These are phyloP conservation scores for Wallacemonas sp. DNA, from an alignment of 208 protist species.

Conservation along the genomic window DNA sequence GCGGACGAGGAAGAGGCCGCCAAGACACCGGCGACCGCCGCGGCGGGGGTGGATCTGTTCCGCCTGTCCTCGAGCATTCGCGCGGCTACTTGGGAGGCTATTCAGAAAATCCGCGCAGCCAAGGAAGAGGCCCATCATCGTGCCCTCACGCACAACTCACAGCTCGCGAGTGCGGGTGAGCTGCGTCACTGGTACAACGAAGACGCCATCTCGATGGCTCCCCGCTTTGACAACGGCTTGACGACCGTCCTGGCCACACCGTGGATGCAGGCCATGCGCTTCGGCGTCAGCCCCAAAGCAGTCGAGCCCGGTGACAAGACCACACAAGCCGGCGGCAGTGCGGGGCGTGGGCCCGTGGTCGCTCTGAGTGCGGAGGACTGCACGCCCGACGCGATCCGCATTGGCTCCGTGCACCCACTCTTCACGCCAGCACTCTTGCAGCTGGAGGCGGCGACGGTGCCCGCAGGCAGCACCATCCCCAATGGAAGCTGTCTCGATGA, in stretches of 20 bases:
- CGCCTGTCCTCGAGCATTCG: constrained; percentile 65
- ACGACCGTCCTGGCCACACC: constrained; percentile 56
- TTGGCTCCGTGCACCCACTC: constrained; percentile 69
- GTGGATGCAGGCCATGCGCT: constrained; percentile 81
- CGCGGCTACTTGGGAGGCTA: constrained; percentile 68
- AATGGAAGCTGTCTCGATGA: constrained; percentile 34
- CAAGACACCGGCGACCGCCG: not conserved
- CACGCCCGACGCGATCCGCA: constrained; percentile 49
- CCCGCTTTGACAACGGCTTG: constrained; percentile 51
- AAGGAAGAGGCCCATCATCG: constrained; percentile 72
- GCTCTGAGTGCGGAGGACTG: constrained; percentile 47
- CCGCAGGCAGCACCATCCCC: not conserved
- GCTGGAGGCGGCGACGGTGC: constrained; percentile 33
- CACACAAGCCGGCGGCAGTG: not conserved
- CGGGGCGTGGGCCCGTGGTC: constrained; percentile 7
- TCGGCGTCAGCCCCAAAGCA: constrained; percentile 17
- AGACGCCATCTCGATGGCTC: constrained; percentile 65
- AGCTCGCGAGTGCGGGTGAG: constrained; percentile 28
- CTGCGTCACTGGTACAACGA: constrained; percentile 80
- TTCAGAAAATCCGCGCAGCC: constrained; percentile 47
- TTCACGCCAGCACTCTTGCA: constrained; percentile 66
- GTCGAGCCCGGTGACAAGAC: not conserved
- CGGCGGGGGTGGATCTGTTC: constrained; percentile 37
- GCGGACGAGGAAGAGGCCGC: not conserved
- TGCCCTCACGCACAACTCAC: constrained; percentile 53